phyloP scores from a whole-genome alignment of 768 basidiomycete species.

The Xanthoconium purpureum region DNA sequence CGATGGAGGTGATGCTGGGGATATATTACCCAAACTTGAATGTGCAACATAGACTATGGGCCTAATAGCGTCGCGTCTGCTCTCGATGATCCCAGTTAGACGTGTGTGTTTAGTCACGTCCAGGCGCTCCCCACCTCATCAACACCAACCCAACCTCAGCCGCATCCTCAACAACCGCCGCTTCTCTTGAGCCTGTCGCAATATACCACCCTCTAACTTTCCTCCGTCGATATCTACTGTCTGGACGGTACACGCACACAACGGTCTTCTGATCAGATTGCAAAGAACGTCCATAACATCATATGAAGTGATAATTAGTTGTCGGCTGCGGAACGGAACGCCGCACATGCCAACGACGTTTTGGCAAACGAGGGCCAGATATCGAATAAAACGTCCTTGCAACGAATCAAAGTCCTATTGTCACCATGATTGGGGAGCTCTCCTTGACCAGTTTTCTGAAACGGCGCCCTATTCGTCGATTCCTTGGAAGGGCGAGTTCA shows the following conservation, averaged over 20 bases:
- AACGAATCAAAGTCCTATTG: slow-evolving; percentile 19
- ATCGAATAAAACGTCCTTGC: not conserved
- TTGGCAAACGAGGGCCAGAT: not conserved
- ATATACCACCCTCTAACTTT: too few species aligned
- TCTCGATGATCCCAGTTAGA: too few species aligned
- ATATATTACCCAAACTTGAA: too few species aligned
- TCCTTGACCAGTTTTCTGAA: slow-evolving; percentile 47
- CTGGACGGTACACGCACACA: not conserved
- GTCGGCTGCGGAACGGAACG: not conserved
- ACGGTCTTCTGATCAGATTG: not conserved
- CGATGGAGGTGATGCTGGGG: slow-evolving; percentile 99
- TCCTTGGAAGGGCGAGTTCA: slow-evolving; percentile 48
- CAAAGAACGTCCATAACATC: not conserved
- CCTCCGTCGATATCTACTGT: too few species aligned
- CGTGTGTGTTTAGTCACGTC: too few species aligned
- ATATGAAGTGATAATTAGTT: not conserved
- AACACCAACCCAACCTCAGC: too few species aligned
- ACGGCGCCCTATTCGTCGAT: slow-evolving; percentile 40
- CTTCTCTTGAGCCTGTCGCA: too few species aligned
- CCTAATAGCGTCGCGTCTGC: too few species aligned
- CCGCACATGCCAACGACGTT: not conserved
- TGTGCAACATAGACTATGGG: too few species aligned
- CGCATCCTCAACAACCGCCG: too few species aligned
- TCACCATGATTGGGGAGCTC: slow-evolving; percentile 18
- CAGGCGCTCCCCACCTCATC: too few species aligned